Evolutionary conservation across 108 stramenopile species (phyloP), one percentile per base, ranked within the genome.

Genomic region (Asterionellopsis glacialis): DNA sequence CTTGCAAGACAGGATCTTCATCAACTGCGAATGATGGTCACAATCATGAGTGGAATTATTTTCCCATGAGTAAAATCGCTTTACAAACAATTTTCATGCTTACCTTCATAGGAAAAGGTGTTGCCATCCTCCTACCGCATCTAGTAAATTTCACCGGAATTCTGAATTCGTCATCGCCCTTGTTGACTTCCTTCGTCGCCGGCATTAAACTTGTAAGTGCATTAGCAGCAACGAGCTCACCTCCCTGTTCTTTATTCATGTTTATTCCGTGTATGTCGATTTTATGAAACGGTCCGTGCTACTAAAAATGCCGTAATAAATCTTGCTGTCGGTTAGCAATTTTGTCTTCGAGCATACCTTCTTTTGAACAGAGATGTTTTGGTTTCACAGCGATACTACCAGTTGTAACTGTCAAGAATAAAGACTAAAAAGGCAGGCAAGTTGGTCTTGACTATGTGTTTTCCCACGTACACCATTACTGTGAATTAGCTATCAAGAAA

Each of bases 1-100:
- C 47, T 69, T 62, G 51, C 55, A 41, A 4, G 75, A 68, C n/a
- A 81, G 48, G 21, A 81, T 72, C 27, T 76, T 76, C 80, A 81
- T 81, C 51, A 81, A 49, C 80, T 75, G 68, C 2, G 38, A 26
- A 43, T 11, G 10, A 28, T 33, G 33, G 7, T 5, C 33, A 33
- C 7, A 33, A 2, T 33, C 7, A 7, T 33, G 33, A 33, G 33
- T 33, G 33, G 2, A 33, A 33, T 7, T 2, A 33, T 7, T 2
- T 7, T 33, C 33, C 33, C 2, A 33, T 7, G 33, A 33, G 33
- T 33, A 7, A 33, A 33, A 33, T 33, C 33, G n/a, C n/a, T n/a
- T 33, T 33, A 7, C 7, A 33, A 7, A 48, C 47, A 4, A 55
- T 12, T 43, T 41, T 12, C n/a, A 56, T 64, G 25, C 69, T 15